phyloP scores from a whole-genome alignment of 768 basidiomycete genomes.

The Hypsizygus marmoreus region DNA sequence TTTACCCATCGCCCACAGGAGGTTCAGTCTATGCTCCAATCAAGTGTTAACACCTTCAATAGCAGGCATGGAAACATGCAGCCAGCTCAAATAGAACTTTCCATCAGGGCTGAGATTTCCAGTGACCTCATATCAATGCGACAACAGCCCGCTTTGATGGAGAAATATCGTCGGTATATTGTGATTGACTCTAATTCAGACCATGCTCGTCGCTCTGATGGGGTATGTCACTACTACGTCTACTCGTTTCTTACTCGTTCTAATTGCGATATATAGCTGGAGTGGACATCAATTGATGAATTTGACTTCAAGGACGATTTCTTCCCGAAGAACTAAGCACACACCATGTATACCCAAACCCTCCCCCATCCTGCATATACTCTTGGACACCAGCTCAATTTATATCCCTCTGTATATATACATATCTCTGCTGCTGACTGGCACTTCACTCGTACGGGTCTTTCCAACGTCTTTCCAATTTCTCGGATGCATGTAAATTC shows the following conservation, averaged over 20 bases:
- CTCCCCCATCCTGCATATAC: too few relatives aligned
- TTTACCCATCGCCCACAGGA: constrained; percentile 29
- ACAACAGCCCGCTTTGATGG: constrained; percentile 63
- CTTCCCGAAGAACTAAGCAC: too few relatives aligned
- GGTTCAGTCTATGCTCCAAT: constrained; percentile 43
- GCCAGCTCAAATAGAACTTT: constrained; percentile 31
- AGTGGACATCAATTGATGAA: constrained; percentile 45
- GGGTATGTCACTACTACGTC: constrained; percentile 44
- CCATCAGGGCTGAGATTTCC: constrained; percentile 48
- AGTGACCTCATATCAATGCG: constrained; percentile 57
- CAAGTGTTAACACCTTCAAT: constrained; percentile 43
- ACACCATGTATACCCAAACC: too few relatives aligned
- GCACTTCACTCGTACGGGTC: too few relatives aligned
- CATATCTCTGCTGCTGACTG: too few relatives aligned
- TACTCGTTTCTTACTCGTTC: not conserved
- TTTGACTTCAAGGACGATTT: constrained; percentile 67
- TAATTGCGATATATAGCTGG: constrained; percentile 43
- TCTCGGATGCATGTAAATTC: too few relatives aligned
- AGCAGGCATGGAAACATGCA: constrained; percentile 35
- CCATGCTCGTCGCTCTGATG: constrained; percentile 30
- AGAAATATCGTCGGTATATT: constrained; percentile 64
- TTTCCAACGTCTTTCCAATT: too few relatives aligned
- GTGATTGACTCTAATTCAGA: constrained; percentile 46
- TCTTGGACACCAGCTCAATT: too few relatives aligned
- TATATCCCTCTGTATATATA: too few relatives aligned